Base-by-base conservation (phyloP, 768 basidiomycete genomes). In the Sarcodon sp. region DNA sequence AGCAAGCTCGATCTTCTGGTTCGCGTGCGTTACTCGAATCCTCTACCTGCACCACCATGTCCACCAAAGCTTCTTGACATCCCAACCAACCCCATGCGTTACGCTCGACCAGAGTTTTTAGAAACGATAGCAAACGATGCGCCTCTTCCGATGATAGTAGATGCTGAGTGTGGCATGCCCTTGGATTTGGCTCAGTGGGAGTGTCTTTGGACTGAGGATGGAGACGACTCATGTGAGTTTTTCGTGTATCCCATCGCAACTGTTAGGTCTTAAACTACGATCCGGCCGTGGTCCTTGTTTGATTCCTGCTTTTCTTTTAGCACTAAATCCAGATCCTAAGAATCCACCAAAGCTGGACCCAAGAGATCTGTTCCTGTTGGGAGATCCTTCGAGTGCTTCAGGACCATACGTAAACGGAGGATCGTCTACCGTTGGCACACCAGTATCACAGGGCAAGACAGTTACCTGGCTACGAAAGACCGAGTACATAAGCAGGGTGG, bases 121-220 rank as follows among this genome's bases (percentile, higher is more conserved):
- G 77, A 87, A 52, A 74, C 80, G 6, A 67, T 96, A 35, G 84
- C 87, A 0, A 79, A 80, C 47, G 87, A 89, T 44, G 78, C 80
- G 9, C 84, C 87, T 0, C 62, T 96, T 15, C 94, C 96, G 0
- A 92, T 98, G 89, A 84, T 98, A 54, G 84, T 97, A 1, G 96
- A 99, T 56, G 89, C 88, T 0, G 96, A 99, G 61, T 84, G 83
- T 54, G 96, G 96, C 0, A 93, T 99, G 92, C 92, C 93, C 0
- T 65, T 99, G 21, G 89, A 98, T 61, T 67, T 94, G 43, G 83
- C 85, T 13, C 76, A 73, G 47, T 92, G 81, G 73, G 82, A 84
- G 47, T 83, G 77, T 34, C 66, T 94, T 13, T 92, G 86, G 88
- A 80, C 85, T 45, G 86, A 89, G 51, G 78, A 78, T 38, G 84